Base-by-base conservation (phyloP, 2,329 filamentous ascomycete genomes). In the Rhinocladiella similis region DNA sequence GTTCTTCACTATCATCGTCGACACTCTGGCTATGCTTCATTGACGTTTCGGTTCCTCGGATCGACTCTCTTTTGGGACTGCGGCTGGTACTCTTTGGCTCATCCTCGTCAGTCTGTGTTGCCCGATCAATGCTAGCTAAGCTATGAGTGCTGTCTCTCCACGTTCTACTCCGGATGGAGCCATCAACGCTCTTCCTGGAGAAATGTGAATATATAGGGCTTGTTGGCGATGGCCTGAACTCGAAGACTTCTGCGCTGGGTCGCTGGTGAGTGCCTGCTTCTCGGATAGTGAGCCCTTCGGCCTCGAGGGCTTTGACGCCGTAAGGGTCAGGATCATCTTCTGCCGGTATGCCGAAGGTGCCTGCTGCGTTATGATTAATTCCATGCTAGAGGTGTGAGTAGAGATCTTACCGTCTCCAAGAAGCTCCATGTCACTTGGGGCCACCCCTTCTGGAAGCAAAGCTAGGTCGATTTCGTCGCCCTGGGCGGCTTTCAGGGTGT, bases 261-360 rank as follows among this genome's bases (percentile, higher is more conserved):
- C 90, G 80, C 52, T 83, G 79, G 48, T 85, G 83, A 2, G 87
- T 88, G 33, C 91, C 91, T n/a, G 92, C 92, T 75, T 97, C 92
- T 50, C 89, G 84, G 63, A 97, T 94, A 65, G 93, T 90, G 54
- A 97, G 77, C 2, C 93, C 93, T 59, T 91, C 89, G 77, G 91
- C 87, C 69, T 96, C 91, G n/a, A 97, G 76, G 6, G 93, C 92
- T 62, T 92, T 82, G 22, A 97, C 89, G 20, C 93, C 93, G 68
- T 90, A 97, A 0, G 93, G 93, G 70, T 97, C 93, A 0, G 92
- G 91, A 65, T 97, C 93, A 53, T 91, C 85, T 3, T 78, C 74
- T 61, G 87, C 85, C 1, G 91, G 91, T 14, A 96, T 78, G 1
- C 92, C 92, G 73, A 97, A 96, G 1, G 76, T 75, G 27, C 79